Conservation (phyloP, 495 filamentous ascomycete genomes). For the Neurospora sublineolata region DNA sequence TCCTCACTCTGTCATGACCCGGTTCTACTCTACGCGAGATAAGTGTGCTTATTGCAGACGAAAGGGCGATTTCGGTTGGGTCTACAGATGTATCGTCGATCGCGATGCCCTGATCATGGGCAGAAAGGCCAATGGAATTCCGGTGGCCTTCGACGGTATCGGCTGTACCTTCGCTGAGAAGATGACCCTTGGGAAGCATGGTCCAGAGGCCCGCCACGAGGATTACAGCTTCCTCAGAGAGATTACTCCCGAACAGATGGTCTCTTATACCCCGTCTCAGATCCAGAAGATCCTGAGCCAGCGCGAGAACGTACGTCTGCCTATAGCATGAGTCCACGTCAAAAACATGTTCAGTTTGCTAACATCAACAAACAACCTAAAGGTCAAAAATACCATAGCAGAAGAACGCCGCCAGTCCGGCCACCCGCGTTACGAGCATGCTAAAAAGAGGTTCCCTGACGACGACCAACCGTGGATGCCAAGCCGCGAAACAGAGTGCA, state of each 20-base stretch:
- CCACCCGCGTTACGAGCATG: background rate
- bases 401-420: conserved; percentile 3
- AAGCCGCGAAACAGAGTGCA: conserved; percentile 30
- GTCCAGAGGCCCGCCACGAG: conserved; percentile 26
- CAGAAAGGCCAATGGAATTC: conserved; percentile 17
- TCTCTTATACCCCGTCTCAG: conserved; percentile 32
- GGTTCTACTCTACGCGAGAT: conserved; percentile 33
- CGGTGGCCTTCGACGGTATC: conserved; percentile 22
- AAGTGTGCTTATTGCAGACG: conserved; percentile 42
- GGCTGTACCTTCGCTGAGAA: conserved; percentile 10
- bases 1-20: conserved; percentile 49
- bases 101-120: conserved; percentile 32
- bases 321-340: background rate
- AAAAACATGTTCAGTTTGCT: background rate
- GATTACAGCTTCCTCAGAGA: conserved; percentile 34
- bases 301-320: conserved; percentile 24
- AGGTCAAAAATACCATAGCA: conserved; percentile 18
- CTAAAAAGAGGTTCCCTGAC: conserved; percentile 3
- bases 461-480: conserved; percentile 29
- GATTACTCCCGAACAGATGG: conserved; percentile 36
- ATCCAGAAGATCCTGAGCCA: conserved; percentile 29
- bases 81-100: conserved; percentile 58
- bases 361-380: background rate
- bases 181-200: conserved; percentile 20
- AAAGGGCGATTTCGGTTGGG: conserved; percentile 44